phyloP scores from a whole-genome alignment of 139 green algal species.

The Deuterostichococcus epilithicus region DNA sequence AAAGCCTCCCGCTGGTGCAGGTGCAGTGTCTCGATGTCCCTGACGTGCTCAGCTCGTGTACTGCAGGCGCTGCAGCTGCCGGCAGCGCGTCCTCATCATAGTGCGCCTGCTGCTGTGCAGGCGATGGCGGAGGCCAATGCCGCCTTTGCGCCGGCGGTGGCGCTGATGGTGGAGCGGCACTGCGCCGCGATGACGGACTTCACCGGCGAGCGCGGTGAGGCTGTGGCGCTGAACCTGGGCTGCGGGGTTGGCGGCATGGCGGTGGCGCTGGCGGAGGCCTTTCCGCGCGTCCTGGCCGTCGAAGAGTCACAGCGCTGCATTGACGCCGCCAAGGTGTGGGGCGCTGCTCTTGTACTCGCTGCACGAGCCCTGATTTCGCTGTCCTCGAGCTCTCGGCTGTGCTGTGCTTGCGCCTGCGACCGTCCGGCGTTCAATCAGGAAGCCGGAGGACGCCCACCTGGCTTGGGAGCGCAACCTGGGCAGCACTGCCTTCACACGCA shows the following conservation, averaged over 20 bases:
- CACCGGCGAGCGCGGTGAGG: background rate
- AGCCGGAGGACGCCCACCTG: no score
- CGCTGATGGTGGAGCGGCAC: background rate
- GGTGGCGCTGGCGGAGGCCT: background rate
- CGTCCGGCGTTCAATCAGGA: no score
- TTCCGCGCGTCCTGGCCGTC: background rate
- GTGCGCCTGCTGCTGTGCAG: background rate
- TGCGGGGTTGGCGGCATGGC: background rate
- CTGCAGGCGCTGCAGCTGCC: background rate
- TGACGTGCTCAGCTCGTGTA: no score
- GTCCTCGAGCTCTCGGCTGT: no score
- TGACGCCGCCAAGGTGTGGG: background rate
- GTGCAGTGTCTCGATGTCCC: background rate
- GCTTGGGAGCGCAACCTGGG: no score
- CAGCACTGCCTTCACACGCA: no score
- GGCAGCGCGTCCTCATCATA: background rate
- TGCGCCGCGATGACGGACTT: background rate
- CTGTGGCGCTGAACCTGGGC: background rate
- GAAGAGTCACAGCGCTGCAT: background rate
- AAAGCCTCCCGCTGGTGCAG: background rate
- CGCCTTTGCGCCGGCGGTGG: background rate
- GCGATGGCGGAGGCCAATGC: background rate
- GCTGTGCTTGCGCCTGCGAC: no score
- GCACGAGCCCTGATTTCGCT: no score
- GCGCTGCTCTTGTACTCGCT: no score